phyloP scores from a whole-genome alignment of 345 rosid genomes.

The Arabidopsis thaliana region DNA sequence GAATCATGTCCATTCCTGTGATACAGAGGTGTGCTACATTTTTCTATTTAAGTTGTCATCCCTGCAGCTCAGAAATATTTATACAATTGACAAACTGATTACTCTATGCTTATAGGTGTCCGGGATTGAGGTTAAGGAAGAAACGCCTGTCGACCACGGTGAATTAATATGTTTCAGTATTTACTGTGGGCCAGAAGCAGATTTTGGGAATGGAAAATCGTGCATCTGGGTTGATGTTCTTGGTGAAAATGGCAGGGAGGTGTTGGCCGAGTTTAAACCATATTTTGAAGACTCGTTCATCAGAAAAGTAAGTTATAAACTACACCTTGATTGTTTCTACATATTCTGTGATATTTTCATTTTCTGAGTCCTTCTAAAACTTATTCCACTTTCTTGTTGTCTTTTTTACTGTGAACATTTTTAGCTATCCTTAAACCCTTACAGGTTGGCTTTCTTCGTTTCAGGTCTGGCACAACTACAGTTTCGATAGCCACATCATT shows the following conservation, averaged over 20 bases:
- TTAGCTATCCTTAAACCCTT: constrained; percentile 9
- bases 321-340: not conserved
- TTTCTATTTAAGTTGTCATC: not conserved
- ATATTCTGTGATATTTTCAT: not conserved
- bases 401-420: not conserved
- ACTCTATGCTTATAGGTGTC: constrained; percentile 63
- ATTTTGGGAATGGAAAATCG: constrained; percentile 85
- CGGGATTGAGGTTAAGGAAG: constrained; percentile 80
- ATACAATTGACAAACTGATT: constrained; percentile 1
- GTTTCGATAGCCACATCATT: constrained; percentile 88
- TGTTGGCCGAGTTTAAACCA: constrained; percentile 68
- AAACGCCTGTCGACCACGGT: constrained; percentile 92
- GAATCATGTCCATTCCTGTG: constrained; percentile 83
- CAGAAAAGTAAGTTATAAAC: constrained; percentile 59
- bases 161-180: constrained; percentile 89
- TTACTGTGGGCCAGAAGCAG: constrained; percentile 77
- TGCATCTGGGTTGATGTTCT: constrained; percentile 97
- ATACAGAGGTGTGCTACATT: constrained; percentile 73
- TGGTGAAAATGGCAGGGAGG: constrained; percentile 74
- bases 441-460: constrained; percentile 27
- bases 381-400: not conserved
- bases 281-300: constrained; percentile 75
- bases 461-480: constrained; percentile 99
- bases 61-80: constrained; percentile 6
- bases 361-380: not conserved